A percentile compares a stretch with the other conserved stretches of the same genome.
phyloP scores from a whole-genome alignment of 2,329 filamentous ascomycete genomes.

The Ophiostoma populinum region DNA sequence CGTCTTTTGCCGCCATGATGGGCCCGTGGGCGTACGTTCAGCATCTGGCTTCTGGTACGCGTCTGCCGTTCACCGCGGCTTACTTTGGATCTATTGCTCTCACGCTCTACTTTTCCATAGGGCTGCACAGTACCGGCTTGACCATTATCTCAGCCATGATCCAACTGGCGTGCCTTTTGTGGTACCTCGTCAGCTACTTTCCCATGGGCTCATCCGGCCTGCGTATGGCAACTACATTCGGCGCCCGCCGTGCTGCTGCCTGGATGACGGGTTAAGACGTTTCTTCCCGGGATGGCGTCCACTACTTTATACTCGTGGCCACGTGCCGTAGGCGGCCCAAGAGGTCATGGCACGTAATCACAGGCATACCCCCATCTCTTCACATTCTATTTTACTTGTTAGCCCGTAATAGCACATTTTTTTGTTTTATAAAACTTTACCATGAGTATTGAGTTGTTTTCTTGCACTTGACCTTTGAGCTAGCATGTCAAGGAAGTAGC shows the following conservation, averaged over 20 bases:
- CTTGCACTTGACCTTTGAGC: no score
- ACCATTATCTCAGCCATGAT: conserved; percentile 71
- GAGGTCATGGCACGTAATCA: no score
- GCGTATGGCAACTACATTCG: conserved; percentile 72
- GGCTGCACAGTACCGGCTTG: conserved; percentile 66
- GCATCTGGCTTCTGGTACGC: conserved; percentile 68
- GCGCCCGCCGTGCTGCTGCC: conserved; percentile 63
- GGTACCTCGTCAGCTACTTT: conserved; percentile 96
- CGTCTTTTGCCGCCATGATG: conserved; percentile 89
- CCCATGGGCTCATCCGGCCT: conserved; percentile 88
- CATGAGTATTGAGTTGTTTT: no score
- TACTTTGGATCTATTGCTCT: conserved; percentile 88
- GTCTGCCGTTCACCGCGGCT: conserved; percentile 80
- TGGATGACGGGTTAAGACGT: conserved; percentile 75
- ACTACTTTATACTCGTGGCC: no score
- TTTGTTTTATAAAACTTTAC: no score
- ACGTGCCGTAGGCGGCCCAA: no score
- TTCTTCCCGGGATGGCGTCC: no score
- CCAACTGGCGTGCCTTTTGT: conserved; percentile 67
- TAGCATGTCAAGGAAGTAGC: no score
- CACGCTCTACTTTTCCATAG: conserved; percentile 82
- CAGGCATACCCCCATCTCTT: no score
- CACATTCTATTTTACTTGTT: no score
- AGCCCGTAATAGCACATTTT: no score
- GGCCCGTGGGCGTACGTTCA: conserved; percentile 67